Conservation (phyloP, 2,329 filamentous ascomycete genomes). For the Pochonia chlamydosporia region DNA sequence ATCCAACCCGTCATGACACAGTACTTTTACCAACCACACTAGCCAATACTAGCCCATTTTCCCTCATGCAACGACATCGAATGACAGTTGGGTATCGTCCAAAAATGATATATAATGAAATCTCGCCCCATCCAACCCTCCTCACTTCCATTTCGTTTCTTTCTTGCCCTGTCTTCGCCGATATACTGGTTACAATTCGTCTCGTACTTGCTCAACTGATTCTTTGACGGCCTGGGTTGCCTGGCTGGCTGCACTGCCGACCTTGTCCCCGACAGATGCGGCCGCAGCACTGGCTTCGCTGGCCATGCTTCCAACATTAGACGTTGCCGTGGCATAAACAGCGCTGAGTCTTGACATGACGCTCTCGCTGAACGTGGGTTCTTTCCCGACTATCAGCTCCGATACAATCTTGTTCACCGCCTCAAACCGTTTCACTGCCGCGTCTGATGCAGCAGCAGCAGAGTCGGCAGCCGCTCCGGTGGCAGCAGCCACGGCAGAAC, state of each 20-base stretch:
- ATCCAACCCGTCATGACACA: background rate
- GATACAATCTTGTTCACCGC: slow-evolving; percentile 67
- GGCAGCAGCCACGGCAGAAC: slow-evolving; percentile 54
- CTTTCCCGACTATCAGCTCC: slow-evolving; percentile 70
- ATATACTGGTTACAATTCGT: slow-evolving; percentile 35
- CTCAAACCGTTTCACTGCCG: slow-evolving; percentile 58
- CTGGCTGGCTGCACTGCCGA: slow-evolving; percentile 31
- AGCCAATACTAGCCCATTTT: background rate
- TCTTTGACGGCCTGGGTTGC: slow-evolving; percentile 39
- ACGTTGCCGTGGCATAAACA: slow-evolving; percentile 63
- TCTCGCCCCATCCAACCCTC: background rate
- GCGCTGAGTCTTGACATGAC: slow-evolving; percentile 66
- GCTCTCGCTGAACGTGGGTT: slow-evolving; percentile 76
- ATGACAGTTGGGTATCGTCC: slow-evolving; percentile 9
- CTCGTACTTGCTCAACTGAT: slow-evolving; percentile 26
- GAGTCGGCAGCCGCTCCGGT: slow-evolving; percentile 38
- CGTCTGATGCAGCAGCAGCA: slow-evolving; percentile 50
- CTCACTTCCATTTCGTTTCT: background rate
- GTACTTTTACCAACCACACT: background rate
- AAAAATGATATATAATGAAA: slow-evolving; percentile 1
- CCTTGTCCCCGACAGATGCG: slow-evolving; percentile 27
- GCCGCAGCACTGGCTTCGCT: slow-evolving; percentile 27
- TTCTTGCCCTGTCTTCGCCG: background rate
- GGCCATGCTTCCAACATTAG: slow-evolving; percentile 42
- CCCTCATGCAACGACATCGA: background rate